Percentiles rank a stretch among this genome's conserved stretches.
Evolutionary conservation across 208 protist genomes (phyloP).

Genomic region (Porcisia hertigi): DNA sequence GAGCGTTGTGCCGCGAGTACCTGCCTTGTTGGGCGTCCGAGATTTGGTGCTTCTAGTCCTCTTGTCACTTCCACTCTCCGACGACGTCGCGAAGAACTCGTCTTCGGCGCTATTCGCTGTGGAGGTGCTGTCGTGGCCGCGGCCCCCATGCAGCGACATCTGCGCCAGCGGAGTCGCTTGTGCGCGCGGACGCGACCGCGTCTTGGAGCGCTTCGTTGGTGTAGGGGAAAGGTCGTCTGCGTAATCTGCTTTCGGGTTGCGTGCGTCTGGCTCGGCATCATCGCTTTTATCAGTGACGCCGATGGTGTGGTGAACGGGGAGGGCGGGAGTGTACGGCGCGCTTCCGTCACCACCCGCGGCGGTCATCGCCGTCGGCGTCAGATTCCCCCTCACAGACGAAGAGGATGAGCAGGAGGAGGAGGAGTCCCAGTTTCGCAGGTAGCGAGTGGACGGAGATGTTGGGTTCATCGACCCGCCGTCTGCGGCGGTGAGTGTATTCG

Average conservation of each 20-base stretch:
- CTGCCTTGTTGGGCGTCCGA: not conserved
- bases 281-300: not conserved
- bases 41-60: constrained; percentile 1
- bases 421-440: constrained; percentile 26
- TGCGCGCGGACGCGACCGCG: constrained; percentile 27
- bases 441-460: constrained; percentile 1
- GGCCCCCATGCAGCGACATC: not conserved
- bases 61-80: not conserved
- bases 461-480: not conserved
- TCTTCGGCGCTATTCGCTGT: constrained; percentile 23
- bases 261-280: constrained; percentile 16
- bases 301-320: not conserved
- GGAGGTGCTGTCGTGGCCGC: constrained; percentile 12
- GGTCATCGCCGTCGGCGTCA: not conserved
- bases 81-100: constrained; percentile 26
- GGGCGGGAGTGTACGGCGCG: constrained; percentile 1
- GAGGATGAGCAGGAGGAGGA: constrained; percentile 7
- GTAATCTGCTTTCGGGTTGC: constrained; percentile 10
- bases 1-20: not conserved
- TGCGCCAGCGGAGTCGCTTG: not conserved
- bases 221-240: constrained; percentile 41
- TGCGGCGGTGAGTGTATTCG: not conserved
- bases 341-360: not conserved
- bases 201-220: constrained; percentile 64
- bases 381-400: not conserved